These are phyloP conservation scores for Buddleja alternifolia DNA, from an alignment of 257 asterid genomes.

Conservation along the genomic window DNA sequence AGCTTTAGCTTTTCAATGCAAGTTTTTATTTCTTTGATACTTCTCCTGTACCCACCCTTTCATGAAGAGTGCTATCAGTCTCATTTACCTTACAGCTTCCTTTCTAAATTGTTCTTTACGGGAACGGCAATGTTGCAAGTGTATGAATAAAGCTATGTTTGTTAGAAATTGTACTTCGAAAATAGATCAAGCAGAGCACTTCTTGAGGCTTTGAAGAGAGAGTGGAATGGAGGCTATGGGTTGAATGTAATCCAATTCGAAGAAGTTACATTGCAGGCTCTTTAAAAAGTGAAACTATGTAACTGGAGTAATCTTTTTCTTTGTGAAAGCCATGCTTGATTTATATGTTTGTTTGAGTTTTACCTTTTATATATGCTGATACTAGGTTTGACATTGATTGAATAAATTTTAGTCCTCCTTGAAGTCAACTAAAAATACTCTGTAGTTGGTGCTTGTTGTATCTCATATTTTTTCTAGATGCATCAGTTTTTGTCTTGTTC, in stretches of 20 bases:
- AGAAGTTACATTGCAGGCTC: not conserved
- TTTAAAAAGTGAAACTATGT: too few relatives aligned
- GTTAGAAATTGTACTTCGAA: too few relatives aligned
- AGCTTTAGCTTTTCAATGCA: constrained; percentile 9
- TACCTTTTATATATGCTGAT: constrained; percentile 17
- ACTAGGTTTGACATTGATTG: too few relatives aligned
- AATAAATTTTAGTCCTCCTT: not conserved
- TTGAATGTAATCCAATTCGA: not conserved
- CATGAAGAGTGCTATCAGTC: too few relatives aligned
- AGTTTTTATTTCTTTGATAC: not conserved
- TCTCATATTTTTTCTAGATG: not conserved
- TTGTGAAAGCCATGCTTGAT: constrained; percentile 8
- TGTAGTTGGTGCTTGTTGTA: not conserved
- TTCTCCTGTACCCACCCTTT: too few relatives aligned
- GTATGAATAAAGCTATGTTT: too few relatives aligned
- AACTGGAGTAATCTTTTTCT: not conserved
- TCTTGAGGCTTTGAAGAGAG: not conserved
- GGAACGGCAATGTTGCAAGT: too few relatives aligned
- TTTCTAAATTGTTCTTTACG: too few relatives aligned
- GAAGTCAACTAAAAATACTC: not conserved
- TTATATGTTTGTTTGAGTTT: constrained; percentile 6
- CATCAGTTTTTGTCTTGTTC: not conserved
- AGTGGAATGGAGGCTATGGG: not conserved
- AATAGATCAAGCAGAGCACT: too few relatives aligned
- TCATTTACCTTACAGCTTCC: too few relatives aligned